A percentile compares a stretch with the other conserved stretches of the same genome.
phyloP scores from a whole-genome alignment of 257 asterid genomes.

The Forsythia viridissima region DNA sequence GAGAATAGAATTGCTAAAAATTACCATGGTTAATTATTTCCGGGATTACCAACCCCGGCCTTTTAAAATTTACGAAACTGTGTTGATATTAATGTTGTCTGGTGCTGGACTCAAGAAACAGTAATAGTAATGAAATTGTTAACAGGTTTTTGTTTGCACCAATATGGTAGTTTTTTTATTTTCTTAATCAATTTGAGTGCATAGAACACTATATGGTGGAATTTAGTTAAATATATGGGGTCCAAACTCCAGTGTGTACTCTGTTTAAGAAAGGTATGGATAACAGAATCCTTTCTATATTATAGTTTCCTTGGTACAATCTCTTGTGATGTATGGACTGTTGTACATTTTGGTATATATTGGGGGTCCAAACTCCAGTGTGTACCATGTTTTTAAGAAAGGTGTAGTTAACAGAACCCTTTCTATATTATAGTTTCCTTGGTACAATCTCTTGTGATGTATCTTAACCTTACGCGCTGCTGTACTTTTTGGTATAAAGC shows the following conservation, averaged over 20 bases:
- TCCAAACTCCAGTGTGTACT: conserved; percentile 35
- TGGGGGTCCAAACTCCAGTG: conserved; percentile 32
- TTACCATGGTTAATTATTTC: conserved; percentile 10
- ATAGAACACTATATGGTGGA: neutral
- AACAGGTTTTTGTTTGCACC: conserved; percentile 39
- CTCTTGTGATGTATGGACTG: too few species aligned
- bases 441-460: too few species aligned
- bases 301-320: neutral
- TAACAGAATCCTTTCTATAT: conserved; percentile 22
- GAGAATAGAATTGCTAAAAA: conserved; percentile 4
- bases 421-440: conserved; percentile 16
- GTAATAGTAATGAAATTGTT: conserved; percentile 31
- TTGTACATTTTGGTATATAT: neutral
- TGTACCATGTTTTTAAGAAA: conserved; percentile 29
- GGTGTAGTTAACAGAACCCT: conserved; percentile 24
- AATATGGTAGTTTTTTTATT: conserved; percentile 24
- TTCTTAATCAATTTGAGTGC: conserved; percentile 9
- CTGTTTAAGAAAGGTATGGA: conserved; percentile 25
- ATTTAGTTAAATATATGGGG: conserved; percentile 35
- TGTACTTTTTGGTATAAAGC: conserved; percentile 11
- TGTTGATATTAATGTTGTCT: neutral
- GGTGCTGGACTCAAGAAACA: conserved; percentile 16
- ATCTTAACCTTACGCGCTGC: too few species aligned
- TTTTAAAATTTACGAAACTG: neutral
- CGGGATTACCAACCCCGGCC: conserved; percentile 10